Base-by-base conservation (phyloP, 2,329 filamentous ascomycete genomes). In the Pseudogymnoascus sp. region DNA sequence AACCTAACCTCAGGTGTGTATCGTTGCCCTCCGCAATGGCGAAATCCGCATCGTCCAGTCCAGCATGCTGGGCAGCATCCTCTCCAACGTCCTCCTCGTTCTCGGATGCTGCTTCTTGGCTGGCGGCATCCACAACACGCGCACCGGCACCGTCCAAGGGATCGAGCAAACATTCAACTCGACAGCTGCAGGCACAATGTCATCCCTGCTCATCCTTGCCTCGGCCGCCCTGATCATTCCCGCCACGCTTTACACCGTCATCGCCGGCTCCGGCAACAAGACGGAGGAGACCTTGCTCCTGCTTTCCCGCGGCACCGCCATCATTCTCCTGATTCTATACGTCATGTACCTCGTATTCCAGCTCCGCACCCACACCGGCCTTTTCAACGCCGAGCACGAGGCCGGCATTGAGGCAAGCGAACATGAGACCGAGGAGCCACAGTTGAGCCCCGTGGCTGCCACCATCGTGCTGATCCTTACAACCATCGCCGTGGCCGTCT, bases 21-120 rank as follows among this genome's bases (percentile, higher is more conserved):
- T 97, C 69, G 89, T 97, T 67, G 95, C 95, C 17, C 83, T 99
- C 53, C 85, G 81, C 68, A 86, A 95, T 70, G 86, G 87, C 67
- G 89, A 97, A 77, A 96, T 97, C 72, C 88, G 93, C 70, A 93
- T 97, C 68, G 93, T 97, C n/a, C 95, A 97, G 78, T 89, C 93
- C 19, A 96, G 91, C 67, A 97, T 97, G 93, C 86, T 97, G 35
- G 93, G 95, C 59, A 96, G 90, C 72, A 96, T 97, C 70, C 81
- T 97, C 40, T 97, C 93, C 68, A 97, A 97, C 76, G 88, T 97
- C 67, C 83, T 97, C 7, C 85, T 97, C 21, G 93, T 92, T 56
- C 83, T 92, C 73, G 88, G 89, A 70, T 90, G 90, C 81, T 91
- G 88, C 75, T 91, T 91, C 78, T 79, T 92, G 68, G 83, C 89